Conservation (phyloP, 176 grass and related monocot species). For the Oryza glumipatula region DNA sequence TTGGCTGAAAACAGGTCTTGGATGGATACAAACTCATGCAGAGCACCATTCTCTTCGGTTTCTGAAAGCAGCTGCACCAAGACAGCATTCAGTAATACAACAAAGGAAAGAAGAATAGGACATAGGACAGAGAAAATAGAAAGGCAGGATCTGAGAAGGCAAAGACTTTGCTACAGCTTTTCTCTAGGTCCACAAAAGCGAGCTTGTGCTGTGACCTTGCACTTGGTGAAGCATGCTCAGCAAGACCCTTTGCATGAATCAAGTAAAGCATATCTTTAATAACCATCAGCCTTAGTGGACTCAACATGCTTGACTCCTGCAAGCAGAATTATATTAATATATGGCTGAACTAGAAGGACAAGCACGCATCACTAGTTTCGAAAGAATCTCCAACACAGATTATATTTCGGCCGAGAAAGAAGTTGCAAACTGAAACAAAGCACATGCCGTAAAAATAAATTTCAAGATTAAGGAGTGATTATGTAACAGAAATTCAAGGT, state of each 20-base stretch:
- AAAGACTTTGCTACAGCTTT: constrained; percentile 56
- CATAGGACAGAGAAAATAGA: not conserved
- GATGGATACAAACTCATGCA: constrained; percentile 50
- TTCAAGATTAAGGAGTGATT: not conserved
- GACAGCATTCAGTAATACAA: constrained; percentile 35
- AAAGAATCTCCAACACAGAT: constrained; percentile 7
- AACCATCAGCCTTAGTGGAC: constrained; percentile 73
- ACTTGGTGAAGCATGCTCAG: constrained; percentile 60
- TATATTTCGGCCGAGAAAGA: not conserved
- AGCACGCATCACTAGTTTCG: not conserved
- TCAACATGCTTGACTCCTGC: constrained; percentile 72
- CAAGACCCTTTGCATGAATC: constrained; percentile 71
- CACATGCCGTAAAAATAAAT: not conserved
- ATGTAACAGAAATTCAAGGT: no score
- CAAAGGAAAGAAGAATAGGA: not conserved
- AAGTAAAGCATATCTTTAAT: constrained; percentile 80
- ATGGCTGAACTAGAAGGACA: constrained; percentile 4
- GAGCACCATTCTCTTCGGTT: constrained; percentile 47
- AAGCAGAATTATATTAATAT: constrained; percentile 21
- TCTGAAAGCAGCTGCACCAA: constrained; percentile 56
- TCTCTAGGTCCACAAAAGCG: constrained; percentile 76
- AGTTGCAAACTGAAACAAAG: not conserved
- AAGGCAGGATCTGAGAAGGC: constrained; percentile 25
- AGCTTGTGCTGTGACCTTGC: constrained; percentile 50
- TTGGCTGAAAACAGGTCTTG: constrained; percentile 65